These are phyloP conservation scores for Trebouxiophyceae sp. DNA, from an alignment of 163 green algal species.

Conservation along the genomic window DNA sequence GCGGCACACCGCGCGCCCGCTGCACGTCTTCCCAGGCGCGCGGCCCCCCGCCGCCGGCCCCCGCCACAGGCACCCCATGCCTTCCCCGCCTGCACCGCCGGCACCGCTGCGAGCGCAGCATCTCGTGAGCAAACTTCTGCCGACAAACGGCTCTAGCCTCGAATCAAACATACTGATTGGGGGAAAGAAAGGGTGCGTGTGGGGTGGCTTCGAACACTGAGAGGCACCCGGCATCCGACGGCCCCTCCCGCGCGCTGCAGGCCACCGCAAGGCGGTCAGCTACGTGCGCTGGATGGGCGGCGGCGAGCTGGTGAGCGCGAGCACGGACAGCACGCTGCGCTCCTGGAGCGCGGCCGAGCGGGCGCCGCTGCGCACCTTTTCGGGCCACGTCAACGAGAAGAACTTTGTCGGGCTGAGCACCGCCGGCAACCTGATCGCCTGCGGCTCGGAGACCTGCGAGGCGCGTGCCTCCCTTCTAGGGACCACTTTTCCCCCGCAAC, in stretches of 20 bases:
- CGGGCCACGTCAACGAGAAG: slow-evolving; percentile 56
- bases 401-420: slow-evolving; percentile 60
- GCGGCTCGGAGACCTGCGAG: slow-evolving; percentile 47
- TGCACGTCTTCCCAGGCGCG: slow-evolving; percentile 24
- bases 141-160: not conserved
- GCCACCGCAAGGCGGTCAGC: slow-evolving; percentile 47
- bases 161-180: no score
- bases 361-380: slow-evolving; percentile 20
- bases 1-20: slow-evolving; percentile 12
- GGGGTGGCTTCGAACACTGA: no score
- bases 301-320: slow-evolving; percentile 38
- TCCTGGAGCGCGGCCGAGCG: slow-evolving; percentile 29
- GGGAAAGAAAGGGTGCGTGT: no score
- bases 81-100: no score
- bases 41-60: no score
- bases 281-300: slow-evolving; percentile 40
- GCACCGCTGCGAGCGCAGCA: not conserved
- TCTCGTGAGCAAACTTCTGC: not conserved
- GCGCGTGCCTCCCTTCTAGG: slow-evolving; percentile 5
- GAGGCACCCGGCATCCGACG: no score
- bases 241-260: no score
- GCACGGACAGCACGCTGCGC: slow-evolving; percentile 59
- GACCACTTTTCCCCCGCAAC: not conserved
- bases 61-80: no score
- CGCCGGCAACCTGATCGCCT: slow-evolving; percentile 44